phyloP scores from a whole-genome alignment of 345 rosid genomes.

The Anastatica hierochuntica region DNA sequence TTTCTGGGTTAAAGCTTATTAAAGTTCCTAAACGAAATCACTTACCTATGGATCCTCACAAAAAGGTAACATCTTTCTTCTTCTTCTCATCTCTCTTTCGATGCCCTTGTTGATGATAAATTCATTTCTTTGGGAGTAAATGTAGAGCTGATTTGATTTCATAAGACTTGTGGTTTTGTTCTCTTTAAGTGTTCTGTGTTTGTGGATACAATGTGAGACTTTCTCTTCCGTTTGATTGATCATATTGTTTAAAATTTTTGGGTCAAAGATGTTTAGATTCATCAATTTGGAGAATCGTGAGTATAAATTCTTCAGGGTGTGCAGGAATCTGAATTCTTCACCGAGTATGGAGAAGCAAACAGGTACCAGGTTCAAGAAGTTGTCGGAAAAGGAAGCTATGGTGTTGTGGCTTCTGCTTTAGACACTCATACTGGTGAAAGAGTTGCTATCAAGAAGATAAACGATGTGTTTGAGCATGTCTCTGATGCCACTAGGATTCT shows the following conservation, averaged over 20 bases:
- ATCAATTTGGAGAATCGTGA: no score
- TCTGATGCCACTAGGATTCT: conserved; percentile 96
- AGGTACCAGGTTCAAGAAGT: conserved; percentile 89
- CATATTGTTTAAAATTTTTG: no score
- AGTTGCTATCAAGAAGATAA: conserved; percentile 94
- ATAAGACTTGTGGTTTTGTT: neutral
- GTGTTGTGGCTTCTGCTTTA: conserved; percentile 88
- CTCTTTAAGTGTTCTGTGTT: no score
- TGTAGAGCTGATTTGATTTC: no score
- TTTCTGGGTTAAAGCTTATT: conserved; percentile 36
- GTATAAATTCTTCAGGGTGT: no score
- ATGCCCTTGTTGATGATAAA: no score
- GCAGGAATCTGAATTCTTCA: conserved; percentile 72
- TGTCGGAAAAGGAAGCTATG: conserved; percentile 95
- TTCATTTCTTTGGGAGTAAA: no score
- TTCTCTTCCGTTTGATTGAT: conserved; percentile 9
- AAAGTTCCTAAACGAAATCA: conserved; percentile 49
- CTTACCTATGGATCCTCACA: conserved; percentile 61
- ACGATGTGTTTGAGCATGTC: conserved; percentile 93
- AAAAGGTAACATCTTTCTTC: conserved; percentile 50
- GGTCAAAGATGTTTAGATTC: no score
- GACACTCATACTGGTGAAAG: conserved; percentile 75
- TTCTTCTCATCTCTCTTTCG: neutral
- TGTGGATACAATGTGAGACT: neutral
- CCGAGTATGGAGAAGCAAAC: conserved; percentile 94